phyloP scores from a whole-genome alignment of 2,329 filamentous ascomycete genomes.

The Gaeumannomyces tritici region DNA sequence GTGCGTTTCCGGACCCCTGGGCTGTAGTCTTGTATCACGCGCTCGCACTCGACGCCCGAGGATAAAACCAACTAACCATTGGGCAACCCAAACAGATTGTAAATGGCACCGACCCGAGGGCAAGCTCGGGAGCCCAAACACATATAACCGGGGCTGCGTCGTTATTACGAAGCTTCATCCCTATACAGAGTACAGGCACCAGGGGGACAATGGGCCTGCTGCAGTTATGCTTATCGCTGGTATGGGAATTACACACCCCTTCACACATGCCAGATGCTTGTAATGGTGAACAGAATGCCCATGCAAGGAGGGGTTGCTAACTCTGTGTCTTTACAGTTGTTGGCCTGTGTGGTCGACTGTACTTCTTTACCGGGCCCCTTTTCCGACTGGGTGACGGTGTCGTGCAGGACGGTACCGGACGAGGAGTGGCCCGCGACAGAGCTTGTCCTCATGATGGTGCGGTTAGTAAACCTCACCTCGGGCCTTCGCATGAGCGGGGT shows the following conservation, averaged over 20 bases:
- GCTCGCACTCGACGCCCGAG: not conserved
- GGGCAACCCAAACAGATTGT: conserved; percentile 24
- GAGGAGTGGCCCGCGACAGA: conserved; percentile 29
- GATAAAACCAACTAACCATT: not conserved
- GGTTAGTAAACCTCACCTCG: conserved; percentile 28
- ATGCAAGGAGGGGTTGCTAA: too few relatives aligned
- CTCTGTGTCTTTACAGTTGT: conserved; percentile 20
- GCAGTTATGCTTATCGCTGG: conserved; percentile 47
- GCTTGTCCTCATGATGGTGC: conserved; percentile 28
- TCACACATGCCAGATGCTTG: too few relatives aligned
- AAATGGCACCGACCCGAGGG: conserved; percentile 27
- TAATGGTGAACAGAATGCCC: too few relatives aligned
- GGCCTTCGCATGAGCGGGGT: conserved; percentile 22
- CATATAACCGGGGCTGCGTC: conserved; percentile 52
- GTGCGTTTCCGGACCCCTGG: conserved; percentile 28
- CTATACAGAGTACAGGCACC: conserved; percentile 24
- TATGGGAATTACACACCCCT: conserved; percentile 16
- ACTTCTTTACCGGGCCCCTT: conserved; percentile 29
- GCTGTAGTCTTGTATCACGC: too few relatives aligned
- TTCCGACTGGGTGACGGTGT: conserved; percentile 32
- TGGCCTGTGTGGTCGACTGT: conserved; percentile 30
- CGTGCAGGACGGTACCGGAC: conserved; percentile 19
- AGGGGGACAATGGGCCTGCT: conserved; percentile 41
- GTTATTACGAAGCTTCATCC: conserved; percentile 38
- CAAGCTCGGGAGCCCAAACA: conserved; percentile 38